Percentiles rank a stretch among this genome's conserved stretches.
Evolutionary conservation across 495 filamentous ascomycete genomes (phyloP).

Genomic region (Hypoxylon fragiforme): DNA sequence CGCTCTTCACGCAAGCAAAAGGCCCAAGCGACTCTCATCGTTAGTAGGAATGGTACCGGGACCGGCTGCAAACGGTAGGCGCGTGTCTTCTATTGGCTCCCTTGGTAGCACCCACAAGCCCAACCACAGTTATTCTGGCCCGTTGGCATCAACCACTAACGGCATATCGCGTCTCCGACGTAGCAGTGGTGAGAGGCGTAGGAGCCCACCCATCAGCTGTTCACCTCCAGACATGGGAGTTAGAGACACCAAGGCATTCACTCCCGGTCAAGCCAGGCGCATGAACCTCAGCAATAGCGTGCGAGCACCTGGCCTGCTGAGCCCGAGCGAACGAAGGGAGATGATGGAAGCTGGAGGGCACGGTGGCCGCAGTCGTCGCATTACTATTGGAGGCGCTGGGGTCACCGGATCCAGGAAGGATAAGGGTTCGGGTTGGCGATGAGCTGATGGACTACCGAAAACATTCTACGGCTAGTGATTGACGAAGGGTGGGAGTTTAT

Average conservation of each 20-base stretch:
- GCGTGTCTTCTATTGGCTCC: slow-evolving; percentile 42
- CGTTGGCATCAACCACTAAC: slow-evolving; percentile 46
- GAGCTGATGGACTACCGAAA: not conserved
- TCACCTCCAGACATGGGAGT: slow-evolving; percentile 43
- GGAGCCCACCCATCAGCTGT: slow-evolving; percentile 50
- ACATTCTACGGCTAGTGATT: too few species aligned
- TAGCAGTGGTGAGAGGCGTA: slow-evolving; percentile 44
- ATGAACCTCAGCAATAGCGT: slow-evolving; percentile 49
- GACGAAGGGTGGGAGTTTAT: too few species aligned
- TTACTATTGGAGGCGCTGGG: slow-evolving; percentile 39
- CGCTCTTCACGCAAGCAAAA: slow-evolving; percentile 50
- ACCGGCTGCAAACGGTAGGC: slow-evolving; percentile 32
- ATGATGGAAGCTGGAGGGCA: not conserved
- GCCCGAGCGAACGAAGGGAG: slow-evolving; percentile 27
- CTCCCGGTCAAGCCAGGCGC: slow-evolving; percentile 47
- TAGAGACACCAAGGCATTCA: slow-evolving; percentile 33
- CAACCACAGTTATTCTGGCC: slow-evolving; percentile 37
- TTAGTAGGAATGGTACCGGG: slow-evolving; percentile 29
- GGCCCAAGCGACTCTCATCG: slow-evolving; percentile 45
- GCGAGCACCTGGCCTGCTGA: slow-evolving; percentile 25
- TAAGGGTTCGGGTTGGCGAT: slow-evolving; percentile 33
- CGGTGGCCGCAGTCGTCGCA: slow-evolving; percentile 25
- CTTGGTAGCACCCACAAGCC: slow-evolving; percentile 28
- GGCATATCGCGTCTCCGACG: slow-evolving; percentile 50
- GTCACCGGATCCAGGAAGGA: slow-evolving; percentile 24